These are phyloP conservation scores for Solanum hybrid DNA, from an alignment of 305 asterid species.

Conservation along the genomic window DNA sequence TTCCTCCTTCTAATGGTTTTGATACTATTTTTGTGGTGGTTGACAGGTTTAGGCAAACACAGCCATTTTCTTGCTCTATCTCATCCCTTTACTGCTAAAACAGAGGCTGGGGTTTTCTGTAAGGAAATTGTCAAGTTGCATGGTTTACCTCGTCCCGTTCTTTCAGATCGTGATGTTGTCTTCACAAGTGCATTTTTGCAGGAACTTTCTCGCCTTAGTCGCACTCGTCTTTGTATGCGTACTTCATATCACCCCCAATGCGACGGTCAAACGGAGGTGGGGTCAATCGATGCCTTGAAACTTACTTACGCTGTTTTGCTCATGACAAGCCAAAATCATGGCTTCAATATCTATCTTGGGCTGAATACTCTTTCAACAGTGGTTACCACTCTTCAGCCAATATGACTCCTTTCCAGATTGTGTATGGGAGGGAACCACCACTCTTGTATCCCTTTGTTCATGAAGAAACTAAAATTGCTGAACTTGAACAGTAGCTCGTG, in stretches of 20 bases:
- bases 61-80: neutral
- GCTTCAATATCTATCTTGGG: neutral
- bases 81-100: neutral
- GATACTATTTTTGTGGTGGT: neutral
- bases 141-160: neutral
- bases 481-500: neutral
- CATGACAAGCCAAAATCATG: neutral
- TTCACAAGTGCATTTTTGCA: neutral
- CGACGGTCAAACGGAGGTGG: neutral
- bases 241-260: neutral
- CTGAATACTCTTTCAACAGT: neutral
- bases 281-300: neutral
- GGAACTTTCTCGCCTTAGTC: neutral
- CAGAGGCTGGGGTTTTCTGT: neutral
- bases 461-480: neutral
- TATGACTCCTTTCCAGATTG: neutral
- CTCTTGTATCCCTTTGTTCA: neutral
- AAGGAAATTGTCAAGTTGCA: neutral
- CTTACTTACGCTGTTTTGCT: neutral
- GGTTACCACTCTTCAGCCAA: neutral
- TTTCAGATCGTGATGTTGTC: neutral
- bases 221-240: neutral
- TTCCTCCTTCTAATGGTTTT: neutral
- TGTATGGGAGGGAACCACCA: neutral
- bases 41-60: neutral